Evolutionary conservation across 169 alveolate species (phyloP), one percentile per base, ranked within the genome.

Genomic region (Eimeria necatrix): DNA sequence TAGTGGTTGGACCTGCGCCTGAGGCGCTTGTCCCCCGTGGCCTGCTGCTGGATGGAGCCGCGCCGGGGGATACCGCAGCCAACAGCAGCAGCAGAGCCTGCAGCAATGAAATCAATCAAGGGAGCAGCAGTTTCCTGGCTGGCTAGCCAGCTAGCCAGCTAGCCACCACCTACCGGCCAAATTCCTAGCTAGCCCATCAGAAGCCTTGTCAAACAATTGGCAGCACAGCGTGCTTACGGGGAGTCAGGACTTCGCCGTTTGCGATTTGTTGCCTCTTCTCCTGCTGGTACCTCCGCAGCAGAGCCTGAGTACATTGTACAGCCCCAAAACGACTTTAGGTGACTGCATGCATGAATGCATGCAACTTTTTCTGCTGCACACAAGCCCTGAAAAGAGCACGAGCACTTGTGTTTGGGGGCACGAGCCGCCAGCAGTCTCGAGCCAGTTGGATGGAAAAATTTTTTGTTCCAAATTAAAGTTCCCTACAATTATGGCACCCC

Each of bases 241-340:
- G 9, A 74, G 85, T 20, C 59, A 53, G 60, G 26, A 46, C 59
- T 22, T 74, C 85, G 52, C 60, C 24, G 59, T 24, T 74, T 10
- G 85, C 85, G 7, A 74, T 49, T 24, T 74, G 85, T 26, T 74
- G 85, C 41, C 85, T 74, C 60, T n/a, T 74, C 26, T 74, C 85
- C 12, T 74, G 85, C 3, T 53, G 56, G 85, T 74, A 74, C 18
- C 85, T 26, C 85, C 59, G 20, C 60, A 74, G 85, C 22, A 74
- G 60, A 10, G 85, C 85, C 85, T 74, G 85, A 16, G 48, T 10
- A 49, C 12, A 48, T 56, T 16, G 22, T 3, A 16, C 73, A 61
- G 41, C 5, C 48, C 22, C 4, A 68, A 20, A 49, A 68, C 48
- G 32, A 10, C 51, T 22, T 8, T 32, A 14, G 74, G 22, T 64